Conservation (phyloP, 805 yeast genomes). For the Lipomyces orientalis region DNA sequence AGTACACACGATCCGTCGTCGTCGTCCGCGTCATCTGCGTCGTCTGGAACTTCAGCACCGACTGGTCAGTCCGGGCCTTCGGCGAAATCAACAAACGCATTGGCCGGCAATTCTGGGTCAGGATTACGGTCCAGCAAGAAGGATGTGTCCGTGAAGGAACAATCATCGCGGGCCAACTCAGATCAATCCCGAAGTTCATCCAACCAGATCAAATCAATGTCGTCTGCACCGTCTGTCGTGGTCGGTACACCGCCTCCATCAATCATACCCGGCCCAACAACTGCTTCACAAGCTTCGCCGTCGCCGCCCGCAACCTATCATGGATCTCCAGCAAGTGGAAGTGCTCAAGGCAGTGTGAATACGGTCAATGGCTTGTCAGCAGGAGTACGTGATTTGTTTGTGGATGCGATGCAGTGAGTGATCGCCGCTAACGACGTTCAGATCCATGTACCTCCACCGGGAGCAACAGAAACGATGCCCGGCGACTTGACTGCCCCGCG, state of each 20-base stretch:
- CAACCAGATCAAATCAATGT: slow-evolving; percentile 9
- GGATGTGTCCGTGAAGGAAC: slow-evolving; percentile 7
- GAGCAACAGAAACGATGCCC: slow-evolving; percentile 48
- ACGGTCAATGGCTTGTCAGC: slow-evolving; percentile 23
- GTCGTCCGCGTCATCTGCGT: slow-evolving; percentile 12
- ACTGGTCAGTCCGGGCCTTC: slow-evolving; percentile 12
- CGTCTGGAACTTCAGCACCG: slow-evolving; percentile 16
- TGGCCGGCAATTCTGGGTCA: neutral
- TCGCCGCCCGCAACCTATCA: slow-evolving; percentile 7
- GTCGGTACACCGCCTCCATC: neutral
- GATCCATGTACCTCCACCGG: slow-evolving; percentile 43
- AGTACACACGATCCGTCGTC: slow-evolving; percentile 36
- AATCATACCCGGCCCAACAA: neutral
- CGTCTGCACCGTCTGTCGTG: slow-evolving; percentile 17
- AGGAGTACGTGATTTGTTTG: slow-evolving; percentile 10
- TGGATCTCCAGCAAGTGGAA: slow-evolving; percentile 19
- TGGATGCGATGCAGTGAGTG: neutral
- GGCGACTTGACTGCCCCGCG: slow-evolving; percentile 43
- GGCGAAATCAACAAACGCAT: slow-evolving; percentile 7
- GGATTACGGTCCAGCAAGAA: slow-evolving; percentile 15
- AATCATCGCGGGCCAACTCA: neutral
- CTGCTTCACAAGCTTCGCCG: slow-evolving; percentile 13
- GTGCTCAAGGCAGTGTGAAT: neutral
- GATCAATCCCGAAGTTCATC: neutral
- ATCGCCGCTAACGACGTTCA: neutral